Percentiles rank a stretch among this genome's conserved stretches.
These are phyloP conservation scores for Stephanocyclus meneghinianus DNA, from an alignment of 352 stramenopile species.

Conservation along the genomic window DNA sequence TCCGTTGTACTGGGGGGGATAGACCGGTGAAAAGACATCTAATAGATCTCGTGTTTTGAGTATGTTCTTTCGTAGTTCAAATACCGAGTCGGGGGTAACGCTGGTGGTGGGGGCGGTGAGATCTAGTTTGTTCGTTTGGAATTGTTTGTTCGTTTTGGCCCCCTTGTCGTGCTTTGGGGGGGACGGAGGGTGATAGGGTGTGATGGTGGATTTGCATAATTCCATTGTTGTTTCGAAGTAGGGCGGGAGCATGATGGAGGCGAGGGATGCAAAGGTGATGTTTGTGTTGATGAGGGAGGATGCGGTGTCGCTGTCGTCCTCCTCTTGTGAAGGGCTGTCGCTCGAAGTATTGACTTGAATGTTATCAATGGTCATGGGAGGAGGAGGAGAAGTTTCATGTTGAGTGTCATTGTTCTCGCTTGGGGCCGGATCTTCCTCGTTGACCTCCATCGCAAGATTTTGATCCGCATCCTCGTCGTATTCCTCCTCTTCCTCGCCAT, in stretches of 20 bases:
- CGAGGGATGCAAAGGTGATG: constrained; percentile 41
- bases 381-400: neutral
- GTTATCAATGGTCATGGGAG: neutral
- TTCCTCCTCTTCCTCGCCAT: neutral
- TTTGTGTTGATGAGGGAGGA: constrained; percentile 4
- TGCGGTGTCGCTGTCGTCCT: neutral
- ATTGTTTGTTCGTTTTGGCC: neutral
- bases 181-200: constrained; percentile 3
- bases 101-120: constrained; percentile 8
- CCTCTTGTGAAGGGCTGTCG: neutral
- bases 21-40: constrained; percentile 53
- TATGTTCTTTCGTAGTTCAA: constrained; percentile 41
- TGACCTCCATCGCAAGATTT: neutral
- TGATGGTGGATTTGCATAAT: constrained; percentile 38
- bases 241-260: constrained; percentile 24
- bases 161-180: neutral
- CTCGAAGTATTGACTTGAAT: neutral
- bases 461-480: constrained; percentile 4
- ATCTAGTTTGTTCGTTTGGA: neutral
- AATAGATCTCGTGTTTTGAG: constrained; percentile 51
- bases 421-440: neutral
- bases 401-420: neutral
- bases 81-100: constrained; percentile 37
- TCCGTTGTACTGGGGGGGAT: constrained; percentile 13
- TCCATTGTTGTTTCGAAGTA: constrained; percentile 49